These are phyloP conservation scores for Hygrocybe punicea DNA, from an alignment of 768 basidiomycete genomes.

Conservation along the genomic window DNA sequence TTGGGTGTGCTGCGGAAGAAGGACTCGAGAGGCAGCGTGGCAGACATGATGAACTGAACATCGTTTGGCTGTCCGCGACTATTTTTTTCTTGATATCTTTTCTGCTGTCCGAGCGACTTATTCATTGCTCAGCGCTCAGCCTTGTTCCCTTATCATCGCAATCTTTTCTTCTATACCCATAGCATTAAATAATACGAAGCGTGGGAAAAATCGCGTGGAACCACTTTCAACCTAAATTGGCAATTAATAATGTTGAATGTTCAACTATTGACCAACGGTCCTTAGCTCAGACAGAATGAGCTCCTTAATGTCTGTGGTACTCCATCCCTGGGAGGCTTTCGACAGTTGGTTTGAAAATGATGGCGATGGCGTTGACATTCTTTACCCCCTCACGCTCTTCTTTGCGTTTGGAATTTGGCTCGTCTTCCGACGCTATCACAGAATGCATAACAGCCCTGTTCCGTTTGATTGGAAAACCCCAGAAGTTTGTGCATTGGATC, in stretches of 20 bases:
- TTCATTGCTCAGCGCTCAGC: neutral
- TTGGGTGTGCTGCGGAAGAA: slow-evolving; percentile 49
- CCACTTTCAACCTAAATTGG: too few species aligned
- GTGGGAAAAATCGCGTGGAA: too few species aligned
- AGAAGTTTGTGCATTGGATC: slow-evolving; percentile 43
- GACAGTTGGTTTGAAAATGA: slow-evolving; percentile 49
- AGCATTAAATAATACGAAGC: too few species aligned
- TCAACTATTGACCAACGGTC: neutral
- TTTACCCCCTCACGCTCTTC: slow-evolving; percentile 66
- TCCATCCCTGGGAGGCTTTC: slow-evolving; percentile 53
- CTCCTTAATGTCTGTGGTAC: slow-evolving; percentile 44
- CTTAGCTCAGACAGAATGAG: slow-evolving; percentile 32
- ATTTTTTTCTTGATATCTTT: slow-evolving; percentile 2
- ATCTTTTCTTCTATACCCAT: neutral
- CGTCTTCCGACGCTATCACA: slow-evolving; percentile 70
- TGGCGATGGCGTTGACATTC: slow-evolving; percentile 53
- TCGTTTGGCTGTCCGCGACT: slow-evolving; percentile 6
- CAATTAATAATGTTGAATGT: too few species aligned
- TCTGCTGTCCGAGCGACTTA: neutral
- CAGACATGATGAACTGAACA: slow-evolving; percentile 31
- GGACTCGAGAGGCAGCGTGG: slow-evolving; percentile 47
- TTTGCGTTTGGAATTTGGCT: slow-evolving; percentile 78
- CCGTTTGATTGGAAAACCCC: slow-evolving; percentile 60
- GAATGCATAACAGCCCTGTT: slow-evolving; percentile 68
- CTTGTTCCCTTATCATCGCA: neutral